A percentile compares a stretch with the other conserved stretches of the same genome.
These are phyloP conservation scores for Elsinoe arachidis DNA, from an alignment of 2,329 filamentous ascomycete genomes.

Conservation along the genomic window DNA sequence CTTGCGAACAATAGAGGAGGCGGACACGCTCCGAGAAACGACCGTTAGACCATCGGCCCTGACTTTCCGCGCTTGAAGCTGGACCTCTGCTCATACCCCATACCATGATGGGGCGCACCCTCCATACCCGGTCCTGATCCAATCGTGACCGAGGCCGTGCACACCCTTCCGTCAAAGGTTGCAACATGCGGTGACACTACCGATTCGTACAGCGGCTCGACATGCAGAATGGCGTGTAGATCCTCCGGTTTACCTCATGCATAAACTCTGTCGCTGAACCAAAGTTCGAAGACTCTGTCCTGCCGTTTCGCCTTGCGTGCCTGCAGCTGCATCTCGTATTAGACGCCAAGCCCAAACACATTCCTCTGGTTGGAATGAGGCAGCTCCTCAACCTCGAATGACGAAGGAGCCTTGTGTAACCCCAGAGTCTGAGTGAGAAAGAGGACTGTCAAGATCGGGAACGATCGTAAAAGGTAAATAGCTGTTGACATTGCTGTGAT, in stretches of 20 bases:
- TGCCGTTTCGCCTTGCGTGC: conserved; percentile 2
- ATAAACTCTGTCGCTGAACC: conserved; percentile 2
- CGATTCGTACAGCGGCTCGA: conserved; percentile 4
- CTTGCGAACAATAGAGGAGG: background rate
- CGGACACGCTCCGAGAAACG: background rate
- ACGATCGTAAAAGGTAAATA: background rate
- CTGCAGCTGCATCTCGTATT: conserved; percentile 5
- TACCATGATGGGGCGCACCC: background rate
- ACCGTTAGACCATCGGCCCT: background rate
- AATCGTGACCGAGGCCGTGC: background rate
- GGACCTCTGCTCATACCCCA: background rate
- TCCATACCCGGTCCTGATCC: background rate
- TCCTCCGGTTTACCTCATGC: background rate
- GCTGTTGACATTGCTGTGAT: conserved; percentile 1
- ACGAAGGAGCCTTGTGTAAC: background rate
- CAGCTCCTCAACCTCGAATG: background rate
- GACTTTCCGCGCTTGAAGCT: background rate
- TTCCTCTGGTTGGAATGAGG: background rate
- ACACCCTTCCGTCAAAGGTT: conserved; percentile 1
- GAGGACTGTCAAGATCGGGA: background rate
- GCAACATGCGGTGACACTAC: conserved; percentile 4
- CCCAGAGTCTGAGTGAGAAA: background rate
- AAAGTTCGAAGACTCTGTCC: background rate
- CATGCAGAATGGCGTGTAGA: background rate
- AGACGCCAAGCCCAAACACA: background rate